Conservation (phyloP, 768 basidiomycete genomes). For the Termitomyces titanicus region DNA sequence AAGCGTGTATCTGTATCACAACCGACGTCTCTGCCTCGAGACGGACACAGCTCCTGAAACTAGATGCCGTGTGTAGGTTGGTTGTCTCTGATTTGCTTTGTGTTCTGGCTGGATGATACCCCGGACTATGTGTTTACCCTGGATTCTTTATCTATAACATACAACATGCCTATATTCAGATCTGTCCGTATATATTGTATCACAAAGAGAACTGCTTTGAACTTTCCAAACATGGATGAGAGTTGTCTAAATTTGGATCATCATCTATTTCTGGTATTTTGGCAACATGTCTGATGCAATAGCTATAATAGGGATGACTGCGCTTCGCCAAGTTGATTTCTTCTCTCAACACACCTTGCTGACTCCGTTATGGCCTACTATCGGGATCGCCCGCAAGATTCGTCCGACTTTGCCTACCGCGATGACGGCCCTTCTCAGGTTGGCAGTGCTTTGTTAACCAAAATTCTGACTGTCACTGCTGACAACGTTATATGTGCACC, state of each 20-base stretch:
- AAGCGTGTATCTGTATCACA: conserved; percentile 42
- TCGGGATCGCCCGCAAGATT: conserved; percentile 17
- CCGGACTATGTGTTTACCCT: conserved; percentile 19
- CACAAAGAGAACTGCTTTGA: neutral
- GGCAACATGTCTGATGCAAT: neutral
- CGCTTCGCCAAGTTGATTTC: neutral
- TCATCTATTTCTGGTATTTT: too few species aligned
- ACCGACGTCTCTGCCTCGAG: conserved; percentile 16
- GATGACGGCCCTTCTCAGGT: conserved; percentile 16
- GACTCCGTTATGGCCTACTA: conserved; percentile 12
- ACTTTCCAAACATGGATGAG: too few species aligned
- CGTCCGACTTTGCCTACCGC: conserved; percentile 15
- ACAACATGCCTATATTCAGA: conserved; percentile 4
- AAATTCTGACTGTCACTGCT: neutral
- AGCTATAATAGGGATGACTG: neutral
- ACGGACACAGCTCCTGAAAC: conserved; percentile 8
- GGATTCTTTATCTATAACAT: conserved; percentile 5
- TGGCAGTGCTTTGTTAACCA: neutral
- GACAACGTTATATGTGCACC: neutral
- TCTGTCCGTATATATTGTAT: conserved; percentile 5
- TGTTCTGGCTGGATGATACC: conserved; percentile 17
- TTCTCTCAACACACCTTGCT: neutral
- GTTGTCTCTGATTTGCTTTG: conserved; percentile 1
- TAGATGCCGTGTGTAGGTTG: neutral
- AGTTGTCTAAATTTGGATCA: neutral